Base-by-base conservation (phyloP, 768 basidiomycete genomes). In the Xanthoconium purpureum region DNA sequence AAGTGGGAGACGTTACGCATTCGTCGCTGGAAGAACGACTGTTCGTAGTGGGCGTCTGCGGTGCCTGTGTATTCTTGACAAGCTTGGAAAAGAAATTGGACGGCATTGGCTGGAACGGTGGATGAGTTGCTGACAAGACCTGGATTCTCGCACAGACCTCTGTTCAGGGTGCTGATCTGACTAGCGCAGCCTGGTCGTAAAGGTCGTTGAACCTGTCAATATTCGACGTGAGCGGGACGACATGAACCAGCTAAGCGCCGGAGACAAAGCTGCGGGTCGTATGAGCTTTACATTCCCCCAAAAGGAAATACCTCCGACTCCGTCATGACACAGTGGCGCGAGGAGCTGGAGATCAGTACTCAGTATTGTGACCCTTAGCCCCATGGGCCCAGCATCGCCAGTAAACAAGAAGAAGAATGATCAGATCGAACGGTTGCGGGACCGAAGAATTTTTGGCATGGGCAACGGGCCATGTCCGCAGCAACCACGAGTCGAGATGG, bases 61-160 rank as follows among this genome's bases (percentile, higher is more conserved):
- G 50, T 40, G 53, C 30, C 11, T 51, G 50, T 0, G 69, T n/a
- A n/a, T 54, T 58, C 30, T 58, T 67, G 48, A 71, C 67, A 39
- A 71, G 64, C 50, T 71, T 71, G 38, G 70, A 48, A 50, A 71
- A 67, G 60, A 71, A 71, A 29, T 61, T 63, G 17, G 71, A 50
- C 1, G 70, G 61, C 70, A 71, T 71, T 30, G 44, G 17, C 49
- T 57, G 3, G 46, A 38, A 39, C 17, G 10, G 38, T 37, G 2
- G 37, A 42, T 36, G 33, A 47, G 28, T 10, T 3, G 32, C 17
- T 30, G 24, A 13, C 6, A 6, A 17, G 3, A 14, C 9, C 4
- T 2, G 29, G 33, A 20, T 11, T 13, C 15, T 28, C 39, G 29
- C 18, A 58, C 61, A 5, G 20, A 63, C 50, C 57, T 47, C 42